Evolutionary conservation across 225 moss, liverwort and hornwort species (phyloP), one percentile per base, ranked within the genome.

Genomic region (Polytrichum commune): DNA sequence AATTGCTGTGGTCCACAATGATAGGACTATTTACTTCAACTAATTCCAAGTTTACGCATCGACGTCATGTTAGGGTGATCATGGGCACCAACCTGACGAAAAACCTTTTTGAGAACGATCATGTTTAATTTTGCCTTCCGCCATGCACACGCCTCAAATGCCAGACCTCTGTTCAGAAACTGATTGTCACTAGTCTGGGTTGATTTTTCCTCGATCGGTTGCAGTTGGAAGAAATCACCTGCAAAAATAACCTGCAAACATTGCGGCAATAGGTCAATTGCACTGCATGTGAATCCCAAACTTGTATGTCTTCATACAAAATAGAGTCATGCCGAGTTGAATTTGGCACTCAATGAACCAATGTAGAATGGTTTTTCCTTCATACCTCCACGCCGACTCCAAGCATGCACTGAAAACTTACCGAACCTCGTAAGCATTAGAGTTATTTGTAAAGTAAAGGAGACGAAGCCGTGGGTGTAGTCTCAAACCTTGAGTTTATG

Each of bases 111-210:
- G 66, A 85, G 79, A 57, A 82, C 35, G 63, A 85, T 60, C 1
- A 28, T 79, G 65, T 77, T 77, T 33, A 85, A 72, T 5, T 82
- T 55, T 35, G 82, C 77, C 72, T 72, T 76, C 53, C 66, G 70
- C 85, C 85, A 85, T 25, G 82, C 82, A 72, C 57, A 72, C n/a
- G 72, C 79, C 66, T 85, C 82, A 55, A 75, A 85, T 27, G 79
- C 82, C 22, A 79, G 74, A 26, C 82, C 85, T 79, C 79, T 68
- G 74, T 72, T 82, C 19, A 82, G 76, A 75, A 82, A 79, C 66
- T 60, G 76, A 63, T 74, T 69, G 19, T 26, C 18, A 58, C 76
- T 69, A 32, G 66, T 79, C 6, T 63, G 71, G 23, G 66, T 74
- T 33, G 58, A 32, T 63, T 67, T 85, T 63, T 79, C 82, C 27